Evolutionary conservation across 345 rosid genomes (phyloP).

Genomic region (Sonneratia caseolaris): DNA sequence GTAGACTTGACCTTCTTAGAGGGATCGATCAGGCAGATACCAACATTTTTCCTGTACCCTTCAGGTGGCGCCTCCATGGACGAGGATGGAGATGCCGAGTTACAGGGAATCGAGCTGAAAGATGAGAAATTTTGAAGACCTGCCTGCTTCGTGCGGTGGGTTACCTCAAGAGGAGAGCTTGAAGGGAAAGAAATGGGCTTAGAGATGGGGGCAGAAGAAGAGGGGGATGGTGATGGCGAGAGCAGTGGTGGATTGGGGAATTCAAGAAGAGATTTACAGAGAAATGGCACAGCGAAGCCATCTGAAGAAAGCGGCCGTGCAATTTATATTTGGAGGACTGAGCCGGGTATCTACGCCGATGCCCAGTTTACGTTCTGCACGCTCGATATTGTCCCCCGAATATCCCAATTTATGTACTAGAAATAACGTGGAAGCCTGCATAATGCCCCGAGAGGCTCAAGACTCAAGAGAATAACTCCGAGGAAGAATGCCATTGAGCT

Average conservation of each 20-base stretch:
- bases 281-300: slow-evolving; percentile 8
- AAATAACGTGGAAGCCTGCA: slow-evolving; percentile 45
- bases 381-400: slow-evolving; percentile 4
- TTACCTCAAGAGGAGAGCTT: not conserved
- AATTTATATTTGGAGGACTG: slow-evolving; percentile 9
- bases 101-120: slow-evolving; percentile 3
- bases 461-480: too few relatives aligned
- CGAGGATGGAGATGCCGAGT: slow-evolving; percentile 11
- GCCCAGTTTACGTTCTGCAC: slow-evolving; percentile 12
- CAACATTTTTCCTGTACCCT: slow-evolving; percentile 87
- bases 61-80: slow-evolving; percentile 85
- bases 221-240: not conserved
- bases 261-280: not conserved
- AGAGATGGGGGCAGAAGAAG: slow-evolving; percentile 17
- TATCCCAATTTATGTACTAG: too few relatives aligned
- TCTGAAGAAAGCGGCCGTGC: slow-evolving; percentile 15
- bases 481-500: too few relatives aligned
- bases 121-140: not conserved
- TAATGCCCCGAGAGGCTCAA: slow-evolving; percentile 4
- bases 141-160: not conserved
- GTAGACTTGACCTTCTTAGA: slow-evolving; percentile 77
- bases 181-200: not conserved
- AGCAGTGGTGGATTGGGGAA: slow-evolving; percentile 9
- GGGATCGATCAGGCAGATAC: slow-evolving; percentile 72
- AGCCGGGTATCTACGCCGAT: not conserved